These are phyloP conservation scores for Chamaecyparis obtusa DNA, from an alignment of 75 land plant species.

Conservation along the genomic window DNA sequence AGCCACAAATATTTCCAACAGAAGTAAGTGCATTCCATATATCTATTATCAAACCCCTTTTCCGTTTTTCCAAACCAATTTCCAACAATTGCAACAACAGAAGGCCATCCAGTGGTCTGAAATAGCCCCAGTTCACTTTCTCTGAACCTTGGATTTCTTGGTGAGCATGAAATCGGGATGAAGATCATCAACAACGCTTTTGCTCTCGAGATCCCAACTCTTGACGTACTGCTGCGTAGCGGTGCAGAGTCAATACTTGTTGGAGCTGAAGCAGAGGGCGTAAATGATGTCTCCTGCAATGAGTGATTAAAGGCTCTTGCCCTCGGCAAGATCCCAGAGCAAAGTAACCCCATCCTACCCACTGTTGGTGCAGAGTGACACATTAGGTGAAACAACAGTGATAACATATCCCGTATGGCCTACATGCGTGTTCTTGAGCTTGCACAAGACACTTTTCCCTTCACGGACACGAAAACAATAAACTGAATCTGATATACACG, in stretches of 20 bases:
- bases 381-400: constrained; percentile 81
- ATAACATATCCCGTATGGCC: constrained; percentile 78
- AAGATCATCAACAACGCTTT: constrained; percentile 54
- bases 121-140: too few species aligned
- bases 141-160: constrained; percentile 20
- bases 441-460: too few species aligned
- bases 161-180: constrained; percentile 33
- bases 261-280: constrained; percentile 58
- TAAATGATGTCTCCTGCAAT: constrained; percentile 54
- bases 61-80: too few species aligned
- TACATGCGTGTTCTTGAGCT: constrained; percentile 35
- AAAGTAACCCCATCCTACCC: constrained; percentile 85
- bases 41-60: too few species aligned
- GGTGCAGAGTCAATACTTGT: constrained; percentile 69
- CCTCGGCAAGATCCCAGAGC: constrained; percentile 81
- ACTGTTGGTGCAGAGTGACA: constrained; percentile 79
- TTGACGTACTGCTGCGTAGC: constrained; percentile 52
- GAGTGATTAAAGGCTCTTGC: constrained; percentile 50
- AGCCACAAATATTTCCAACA: constrained; percentile 60
- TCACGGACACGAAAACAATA: too few species aligned
- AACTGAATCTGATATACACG: too few species aligned
- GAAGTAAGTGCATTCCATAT: constrained; percentile 77
- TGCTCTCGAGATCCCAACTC: constrained; percentile 76
- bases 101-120: too few species aligned
- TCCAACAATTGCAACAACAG: too few species aligned